A percentile compares a stretch with the other conserved stretches of the same genome.
Conservation (phyloP, 108 stramenopile genomes). For the Thalassiosira profunda region DNA sequence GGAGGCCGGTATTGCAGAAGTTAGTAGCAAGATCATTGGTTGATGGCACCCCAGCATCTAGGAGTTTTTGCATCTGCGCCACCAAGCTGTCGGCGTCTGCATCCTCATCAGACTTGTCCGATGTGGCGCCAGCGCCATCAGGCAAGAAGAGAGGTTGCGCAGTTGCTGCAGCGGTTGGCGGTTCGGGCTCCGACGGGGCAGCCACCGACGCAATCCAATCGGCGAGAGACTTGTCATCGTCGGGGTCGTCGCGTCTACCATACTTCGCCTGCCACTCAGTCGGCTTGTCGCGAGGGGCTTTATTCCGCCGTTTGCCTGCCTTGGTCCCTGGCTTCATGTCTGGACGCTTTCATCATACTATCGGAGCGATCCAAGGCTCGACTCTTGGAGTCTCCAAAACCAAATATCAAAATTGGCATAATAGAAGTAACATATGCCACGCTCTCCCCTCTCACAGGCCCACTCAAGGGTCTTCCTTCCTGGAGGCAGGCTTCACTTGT, state of each 20-base stretch:
- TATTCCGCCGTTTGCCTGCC: too few relatives aligned
- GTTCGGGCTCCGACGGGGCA: neutral
- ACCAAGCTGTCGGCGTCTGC: conserved; percentile 5
- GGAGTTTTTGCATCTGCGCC: conserved; percentile 5
- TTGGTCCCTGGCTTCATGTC: too few relatives aligned
- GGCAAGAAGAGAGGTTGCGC: neutral
- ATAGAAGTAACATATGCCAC: too few relatives aligned
- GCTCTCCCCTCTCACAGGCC: too few relatives aligned
- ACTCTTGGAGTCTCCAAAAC: too few relatives aligned
- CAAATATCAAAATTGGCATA: too few relatives aligned
- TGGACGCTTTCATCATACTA: too few relatives aligned
- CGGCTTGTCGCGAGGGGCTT: too few relatives aligned
- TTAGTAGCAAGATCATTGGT: neutral
- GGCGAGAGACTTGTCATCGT: neutral
- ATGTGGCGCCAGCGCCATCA: too few relatives aligned
- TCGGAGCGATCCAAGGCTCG: too few relatives aligned
- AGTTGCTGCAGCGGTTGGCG: neutral
- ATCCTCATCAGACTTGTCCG: neutral
- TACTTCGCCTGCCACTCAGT: conserved; percentile 14
- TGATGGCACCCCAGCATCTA: neutral
- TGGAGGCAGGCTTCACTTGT: too few relatives aligned
- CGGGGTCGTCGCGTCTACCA: neutral
- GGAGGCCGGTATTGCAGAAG: neutral
- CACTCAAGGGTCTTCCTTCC: too few relatives aligned
- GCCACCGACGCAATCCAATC: conserved; percentile 8